These are phyloP conservation scores for Backusella westeae DNA, from an alignment of 192 early-diverging fungal genomes.

Conservation along the genomic window DNA sequence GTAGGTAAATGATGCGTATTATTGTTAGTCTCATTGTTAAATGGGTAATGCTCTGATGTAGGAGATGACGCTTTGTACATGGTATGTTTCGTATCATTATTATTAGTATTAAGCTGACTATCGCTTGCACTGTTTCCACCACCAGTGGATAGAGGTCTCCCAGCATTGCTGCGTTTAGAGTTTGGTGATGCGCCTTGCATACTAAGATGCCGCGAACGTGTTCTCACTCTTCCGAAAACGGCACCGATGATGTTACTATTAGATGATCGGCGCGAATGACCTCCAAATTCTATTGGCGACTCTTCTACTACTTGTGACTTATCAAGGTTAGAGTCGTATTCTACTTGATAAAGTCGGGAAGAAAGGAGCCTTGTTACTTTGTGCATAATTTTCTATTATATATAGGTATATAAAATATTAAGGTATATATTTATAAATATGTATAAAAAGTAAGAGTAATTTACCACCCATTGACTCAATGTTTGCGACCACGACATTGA, in stretches of 20 bases:
- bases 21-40: not conserved
- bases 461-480: constrained; percentile 68
- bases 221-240: constrained; percentile 7
- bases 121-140: constrained; percentile 18
- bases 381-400: constrained; percentile 55
- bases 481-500: constrained; percentile 57
- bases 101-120: constrained; percentile 14
- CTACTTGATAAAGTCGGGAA: constrained; percentile 56
- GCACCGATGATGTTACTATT: not conserved
- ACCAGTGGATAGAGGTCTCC: constrained; percentile 21
- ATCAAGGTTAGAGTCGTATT: constrained; percentile 51
- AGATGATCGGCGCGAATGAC: constrained; percentile 1
- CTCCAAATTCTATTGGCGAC: not conserved
- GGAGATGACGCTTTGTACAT: not conserved
- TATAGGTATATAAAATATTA: constrained; percentile 12
- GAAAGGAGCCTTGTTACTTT: constrained; percentile 62
- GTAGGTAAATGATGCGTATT: constrained; percentile 1
- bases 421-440: not conserved
- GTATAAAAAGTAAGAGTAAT: constrained; percentile 8
- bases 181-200: constrained; percentile 32
- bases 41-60: not conserved
- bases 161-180: constrained; percentile 6
- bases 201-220: constrained; percentile 33
- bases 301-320: not conserved
- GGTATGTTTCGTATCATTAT: not conserved